Conservation (phyloP, 1,139 yeast genomes). For the Debaryomyces singareniensis region DNA sequence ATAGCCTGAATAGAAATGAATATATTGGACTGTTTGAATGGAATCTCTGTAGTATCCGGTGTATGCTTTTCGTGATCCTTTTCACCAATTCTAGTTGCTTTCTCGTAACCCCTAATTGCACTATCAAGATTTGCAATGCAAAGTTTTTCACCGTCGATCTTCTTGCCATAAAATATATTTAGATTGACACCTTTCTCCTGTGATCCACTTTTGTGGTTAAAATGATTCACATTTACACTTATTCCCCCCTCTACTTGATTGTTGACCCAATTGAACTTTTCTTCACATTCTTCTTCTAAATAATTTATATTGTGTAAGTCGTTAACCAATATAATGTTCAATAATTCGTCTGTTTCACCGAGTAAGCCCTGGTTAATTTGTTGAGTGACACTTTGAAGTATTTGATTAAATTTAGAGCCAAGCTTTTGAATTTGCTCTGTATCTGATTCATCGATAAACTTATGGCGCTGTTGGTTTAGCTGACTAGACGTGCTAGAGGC, state of each 20-base stretch:
- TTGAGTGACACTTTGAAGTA: conserved; percentile 32
- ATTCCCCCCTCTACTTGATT: conserved; percentile 90
- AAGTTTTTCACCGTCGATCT: conserved; percentile 82
- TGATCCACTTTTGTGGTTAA: conserved; percentile 31
- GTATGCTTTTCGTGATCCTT: conserved; percentile 18
- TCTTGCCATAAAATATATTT: conserved; percentile 69
- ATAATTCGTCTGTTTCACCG: conserved; percentile 55
- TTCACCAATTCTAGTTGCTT: conserved; percentile 12
- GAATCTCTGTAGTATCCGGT: conserved; percentile 13
- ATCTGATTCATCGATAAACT: conserved; percentile 21
- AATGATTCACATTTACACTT: conserved; percentile 49
- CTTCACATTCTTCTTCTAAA: conserved; percentile 57
- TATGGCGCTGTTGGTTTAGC: conserved; percentile 36
- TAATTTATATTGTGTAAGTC: conserved; percentile 70
- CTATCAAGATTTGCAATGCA: conserved; percentile 83
- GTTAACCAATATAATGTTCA: conserved; percentile 53
- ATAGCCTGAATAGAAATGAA: conserved; percentile 76
- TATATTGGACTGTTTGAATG: conserved; percentile 47
- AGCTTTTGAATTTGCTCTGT: conserved; percentile 25
- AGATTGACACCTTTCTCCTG: conserved; percentile 34
- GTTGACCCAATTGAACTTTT: conserved; percentile 77
- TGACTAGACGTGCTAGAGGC: conserved; percentile 41
- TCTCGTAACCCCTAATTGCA: conserved; percentile 43
- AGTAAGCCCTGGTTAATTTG: conserved; percentile 57
- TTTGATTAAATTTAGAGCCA: conserved; percentile 28